These are phyloP conservation scores for Primulina huaijiensis DNA, from an alignment of 257 asterid genomes.

Conservation along the genomic window DNA sequence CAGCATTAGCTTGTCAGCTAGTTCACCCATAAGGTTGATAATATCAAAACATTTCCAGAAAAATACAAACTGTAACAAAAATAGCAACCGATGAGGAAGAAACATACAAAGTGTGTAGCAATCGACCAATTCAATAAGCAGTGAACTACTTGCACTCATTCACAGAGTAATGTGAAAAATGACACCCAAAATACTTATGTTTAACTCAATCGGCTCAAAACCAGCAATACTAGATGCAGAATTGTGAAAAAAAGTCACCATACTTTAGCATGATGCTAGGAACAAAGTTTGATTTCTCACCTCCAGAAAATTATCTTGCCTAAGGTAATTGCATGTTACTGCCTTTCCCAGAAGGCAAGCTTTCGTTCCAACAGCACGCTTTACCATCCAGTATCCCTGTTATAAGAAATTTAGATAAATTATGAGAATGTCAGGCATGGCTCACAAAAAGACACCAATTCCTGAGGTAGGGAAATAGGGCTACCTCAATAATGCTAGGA, in stretches of 20 bases:
- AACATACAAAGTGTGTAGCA: neutral
- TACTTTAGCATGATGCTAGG: conserved; percentile 2
- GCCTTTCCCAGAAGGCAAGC: conserved; percentile 98
- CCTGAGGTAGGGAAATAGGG: conserved; percentile 12
- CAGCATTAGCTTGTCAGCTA: too few species aligned
- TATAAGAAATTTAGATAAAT: conserved; percentile 14
- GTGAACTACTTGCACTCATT: neutral
- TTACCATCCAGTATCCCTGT: conserved; percentile 99
- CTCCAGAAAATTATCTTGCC: conserved; percentile 98
- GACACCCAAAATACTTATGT: conserved; percentile 1
- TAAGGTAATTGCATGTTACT: conserved; percentile 81
- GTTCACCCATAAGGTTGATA: neutral
- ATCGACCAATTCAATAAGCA: neutral
- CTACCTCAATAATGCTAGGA: conserved; percentile 95
- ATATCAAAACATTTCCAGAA: neutral
- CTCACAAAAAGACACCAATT: neutral
- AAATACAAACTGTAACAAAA: neutral
- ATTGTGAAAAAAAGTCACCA: conserved; percentile 1
- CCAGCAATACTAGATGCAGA: neutral
- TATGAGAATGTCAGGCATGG: conserved; percentile 18
- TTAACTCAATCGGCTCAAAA: conserved; percentile 12
- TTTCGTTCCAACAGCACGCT: conserved; percentile 98
- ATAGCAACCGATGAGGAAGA: neutral
- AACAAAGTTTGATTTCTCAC: conserved; percentile 36
- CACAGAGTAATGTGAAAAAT: neutral